These are phyloP conservation scores for Geotrichum macrosporum DNA, from an alignment of 1,139 yeast species.

Conservation along the genomic window DNA sequence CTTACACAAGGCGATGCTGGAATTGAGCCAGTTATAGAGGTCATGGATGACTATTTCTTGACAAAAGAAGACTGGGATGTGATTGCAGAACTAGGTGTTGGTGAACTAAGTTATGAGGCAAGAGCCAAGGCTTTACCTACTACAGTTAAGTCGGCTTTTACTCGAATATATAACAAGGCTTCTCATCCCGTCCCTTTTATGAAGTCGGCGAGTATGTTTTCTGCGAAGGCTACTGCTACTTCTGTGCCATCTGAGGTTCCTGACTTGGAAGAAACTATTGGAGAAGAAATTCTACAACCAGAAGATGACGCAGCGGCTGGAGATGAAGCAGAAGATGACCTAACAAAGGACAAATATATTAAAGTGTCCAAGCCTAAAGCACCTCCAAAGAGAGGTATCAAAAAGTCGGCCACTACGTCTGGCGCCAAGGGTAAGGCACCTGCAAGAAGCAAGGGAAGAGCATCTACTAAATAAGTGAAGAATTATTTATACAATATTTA, in stretches of 20 bases:
- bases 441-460: constrained; percentile 25
- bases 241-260: constrained; percentile 42
- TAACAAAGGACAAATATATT: constrained; percentile 56
- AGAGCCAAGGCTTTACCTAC: constrained; percentile 71
- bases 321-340: constrained; percentile 37
- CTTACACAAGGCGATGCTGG: constrained; percentile 54
- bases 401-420: constrained; percentile 23
- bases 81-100: constrained; percentile 76
- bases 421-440: constrained; percentile 24
- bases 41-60: constrained; percentile 78
- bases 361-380: constrained; percentile 43
- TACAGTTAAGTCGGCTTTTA: constrained; percentile 74
- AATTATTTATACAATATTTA: neutral
- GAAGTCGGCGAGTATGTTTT: constrained; percentile 52
- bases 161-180: constrained; percentile 69
- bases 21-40: constrained; percentile 55
- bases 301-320: constrained; percentile 48
- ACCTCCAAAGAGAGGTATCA: constrained; percentile 24
- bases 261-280: constrained; percentile 54
- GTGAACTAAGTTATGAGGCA: constrained; percentile 44
- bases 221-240: constrained; percentile 40
- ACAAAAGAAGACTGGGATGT: constrained; percentile 92
- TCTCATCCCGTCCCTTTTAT: constrained; percentile 86
- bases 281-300: constrained; percentile 54
- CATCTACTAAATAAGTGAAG: constrained; percentile 11